Evolutionary conservation across 2,329 filamentous ascomycete species (phyloP), one percentile per base, ranked within the genome.

Genomic region (Didymella pinodella): DNA sequence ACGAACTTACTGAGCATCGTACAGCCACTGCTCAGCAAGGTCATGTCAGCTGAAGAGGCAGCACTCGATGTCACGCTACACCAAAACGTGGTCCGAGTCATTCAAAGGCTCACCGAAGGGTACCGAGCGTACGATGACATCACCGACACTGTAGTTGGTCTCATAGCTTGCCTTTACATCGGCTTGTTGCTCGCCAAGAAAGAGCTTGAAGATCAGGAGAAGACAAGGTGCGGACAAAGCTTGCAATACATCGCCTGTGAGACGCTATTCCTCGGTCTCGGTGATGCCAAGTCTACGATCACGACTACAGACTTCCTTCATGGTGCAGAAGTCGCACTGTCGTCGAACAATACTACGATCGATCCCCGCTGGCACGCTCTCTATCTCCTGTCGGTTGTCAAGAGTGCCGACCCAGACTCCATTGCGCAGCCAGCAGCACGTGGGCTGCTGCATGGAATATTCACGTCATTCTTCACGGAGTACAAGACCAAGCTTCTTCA

Each of bases 91-190:
- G 79, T 81, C 7, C 87, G 90, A 61, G 86, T 97, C 38, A 86
- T 90, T 48, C 81, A 84, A 53, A 86, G 93, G 44, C 83, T 99
- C 7, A 84, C 83, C 1, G 82, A 85, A 29, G 84, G 87, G 34
- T 96, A 93, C 71, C 85, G 88, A 38, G 87, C 88, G 14, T 98
- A 97, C 69, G 91, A 92, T 61, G 95, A 99, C 71, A 86, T 98
- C 66, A 91, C 90, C 0, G 83, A 86, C 44, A 93, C 92, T 4
- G 84, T 92, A 11, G 83, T 92, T 44, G 91, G 90, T 51, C 90
- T 97, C 63, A 81, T 98, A 43, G 87, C 90, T 57, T 91, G 91
- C 66, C 80, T 98, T 10, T 86, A 90, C 65, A 81, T 96, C 59
- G 93, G 92, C 2, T 77, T 96, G 31, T 89, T 86, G 0, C 77